Percentiles rank a stretch among this genome's conserved stretches.
Evolutionary conservation across 2,329 filamentous ascomycete species (phyloP).

Genomic region (Colletotrichum caudatum): DNA sequence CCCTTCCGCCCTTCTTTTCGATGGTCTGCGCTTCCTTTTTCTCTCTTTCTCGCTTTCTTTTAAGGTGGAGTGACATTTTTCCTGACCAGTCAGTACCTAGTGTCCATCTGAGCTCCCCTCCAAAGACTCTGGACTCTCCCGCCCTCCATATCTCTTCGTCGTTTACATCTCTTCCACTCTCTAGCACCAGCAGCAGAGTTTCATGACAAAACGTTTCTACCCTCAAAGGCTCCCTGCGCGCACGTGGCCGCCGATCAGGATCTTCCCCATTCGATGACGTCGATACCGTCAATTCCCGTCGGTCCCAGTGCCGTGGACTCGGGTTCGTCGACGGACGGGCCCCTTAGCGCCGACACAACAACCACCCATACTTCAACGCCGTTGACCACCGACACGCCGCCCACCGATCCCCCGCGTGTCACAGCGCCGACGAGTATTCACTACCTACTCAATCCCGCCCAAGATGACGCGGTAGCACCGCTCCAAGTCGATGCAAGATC

Average conservation of each 20-base stretch:
- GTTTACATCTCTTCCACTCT: background rate
- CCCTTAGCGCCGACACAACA: background rate
- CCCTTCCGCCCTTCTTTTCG: background rate
- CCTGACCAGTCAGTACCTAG: too few relatives aligned
- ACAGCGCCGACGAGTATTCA: slow-evolving; percentile 24
- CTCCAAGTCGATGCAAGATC: slow-evolving; percentile 46
- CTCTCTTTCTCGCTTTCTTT: too few relatives aligned
- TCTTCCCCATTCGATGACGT: slow-evolving; percentile 17
- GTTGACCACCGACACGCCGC: background rate
- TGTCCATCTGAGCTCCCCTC: background rate
- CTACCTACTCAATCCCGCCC: slow-evolving; percentile 40
- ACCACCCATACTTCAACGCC: slow-evolving; percentile 7
- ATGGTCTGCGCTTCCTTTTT: background rate
- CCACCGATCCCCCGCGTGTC: slow-evolving; percentile 16
- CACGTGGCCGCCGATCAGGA: slow-evolving; percentile 5
- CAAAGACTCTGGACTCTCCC: background rate
- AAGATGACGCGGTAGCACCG: slow-evolving; percentile 43
- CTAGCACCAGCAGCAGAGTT: background rate
- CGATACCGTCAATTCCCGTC: slow-evolving; percentile 6
- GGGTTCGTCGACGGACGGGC: background rate
- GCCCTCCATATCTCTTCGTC: background rate
- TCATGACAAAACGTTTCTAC: background rate
- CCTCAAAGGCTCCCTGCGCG: background rate
- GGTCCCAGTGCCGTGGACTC: slow-evolving; percentile 31
- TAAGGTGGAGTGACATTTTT: too few relatives aligned